phyloP scores from a whole-genome alignment of 257 asterid species.

The Forsythia viridissima region DNA sequence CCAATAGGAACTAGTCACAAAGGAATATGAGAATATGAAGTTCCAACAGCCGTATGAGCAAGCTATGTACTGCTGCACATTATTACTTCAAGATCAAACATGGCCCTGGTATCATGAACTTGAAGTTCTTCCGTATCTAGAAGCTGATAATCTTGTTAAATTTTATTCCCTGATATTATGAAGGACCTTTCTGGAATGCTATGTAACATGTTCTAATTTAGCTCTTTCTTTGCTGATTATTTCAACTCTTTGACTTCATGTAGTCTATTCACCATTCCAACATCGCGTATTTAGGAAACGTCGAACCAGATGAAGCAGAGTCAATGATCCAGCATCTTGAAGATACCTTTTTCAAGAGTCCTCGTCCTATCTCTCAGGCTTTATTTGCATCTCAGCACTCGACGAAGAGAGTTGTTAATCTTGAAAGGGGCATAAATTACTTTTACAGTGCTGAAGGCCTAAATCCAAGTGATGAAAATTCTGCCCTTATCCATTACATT shows the following conservation, averaged over 20 bases:
- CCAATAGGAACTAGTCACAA: conserved; percentile 71
- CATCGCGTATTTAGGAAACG: conserved; percentile 59
- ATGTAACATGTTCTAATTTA: conserved; percentile 66
- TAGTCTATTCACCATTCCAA: conserved; percentile 12
- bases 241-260: too few relatives aligned
- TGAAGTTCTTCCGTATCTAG: conserved; percentile 79
- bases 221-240: conserved; percentile 16
- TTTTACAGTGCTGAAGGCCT: too few relatives aligned
- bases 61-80: conserved; percentile 78
- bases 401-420: too few relatives aligned
- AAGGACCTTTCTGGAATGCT: conserved; percentile 85
- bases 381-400: too few relatives aligned
- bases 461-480: too few relatives aligned
- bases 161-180: conserved; percentile 81
- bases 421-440: too few relatives aligned
- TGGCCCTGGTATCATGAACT: conserved; percentile 83
- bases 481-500: too few relatives aligned
- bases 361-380: too few relatives aligned
- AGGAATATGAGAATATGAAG: conserved; percentile 85
- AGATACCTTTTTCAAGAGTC: too few relatives aligned
- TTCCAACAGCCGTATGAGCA: conserved; percentile 97
- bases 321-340: too few relatives aligned
- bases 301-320: too few relatives aligned
- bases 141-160: conserved; percentile 60
- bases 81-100: conserved; percentile 69